Base-by-base conservation (phyloP, 164 flowering plant genomes). In the Vitis amurensis region DNA sequence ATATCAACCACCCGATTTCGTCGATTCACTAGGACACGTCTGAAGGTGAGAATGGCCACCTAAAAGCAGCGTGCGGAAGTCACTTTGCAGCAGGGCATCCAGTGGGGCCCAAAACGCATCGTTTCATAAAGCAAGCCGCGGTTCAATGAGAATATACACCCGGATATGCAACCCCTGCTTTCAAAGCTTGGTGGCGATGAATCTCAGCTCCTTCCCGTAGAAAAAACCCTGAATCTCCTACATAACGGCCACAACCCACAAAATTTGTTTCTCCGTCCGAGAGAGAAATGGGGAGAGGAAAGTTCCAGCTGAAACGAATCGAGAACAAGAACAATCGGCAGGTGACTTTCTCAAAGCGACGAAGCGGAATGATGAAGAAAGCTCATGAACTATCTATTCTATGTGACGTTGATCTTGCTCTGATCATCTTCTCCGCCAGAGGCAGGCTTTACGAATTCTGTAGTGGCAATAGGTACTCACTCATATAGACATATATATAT, bases 301-400 rank as follows among this genome's bases (percentile, higher is more conserved):
- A 77, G 64, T 70, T 77, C 15, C 53, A 64, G 73, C 50, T 72
- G 30, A 72, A 69, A 68, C 52, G 64, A 31, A 77, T 77, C 70
- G 79, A 72, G 57, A 64, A 77, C 75, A 64, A 64, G 63, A 68
- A 8, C 59, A 77, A 71, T 57, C 63, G 79, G 30, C 76, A 72
- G 31, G 74, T 75, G 52, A 66, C 78, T 23, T 75, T 70, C 66
- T 70, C 73, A n/a, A 75, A 75, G 74, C 73, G 74, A 11, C 52
- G 70, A 49, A 65, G 49, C 29, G 70, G 75, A 14, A n/a, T 72
- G 52, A 66, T 72, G 64, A 72, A 72, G 70, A 72, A 72, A 37
- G 69, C 70, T 1, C 15, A 29, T 3, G 75, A 72, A 57, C 75
- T 72, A 27, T 58, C 70, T 1, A 60, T 72, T 12, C 66, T 72